A percentile compares a stretch with the other conserved stretches of the same genome.
Evolutionary conservation across 2,329 filamentous ascomycete species (phyloP).

Genomic region (Massarina eburnea): DNA sequence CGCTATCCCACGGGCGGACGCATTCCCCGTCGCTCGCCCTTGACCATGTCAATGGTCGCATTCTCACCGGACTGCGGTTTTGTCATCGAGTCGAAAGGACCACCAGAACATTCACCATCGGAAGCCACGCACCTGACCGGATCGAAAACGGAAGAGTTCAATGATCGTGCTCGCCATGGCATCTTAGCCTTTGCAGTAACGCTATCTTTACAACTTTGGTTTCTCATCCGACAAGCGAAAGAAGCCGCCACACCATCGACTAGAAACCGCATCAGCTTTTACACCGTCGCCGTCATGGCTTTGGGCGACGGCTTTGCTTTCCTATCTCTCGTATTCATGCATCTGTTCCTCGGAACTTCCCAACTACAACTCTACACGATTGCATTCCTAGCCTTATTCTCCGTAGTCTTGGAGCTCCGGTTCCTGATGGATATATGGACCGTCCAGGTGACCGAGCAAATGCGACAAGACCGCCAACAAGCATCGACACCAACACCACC

Average conservation of each 20-base stretch:
- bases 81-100: constrained; percentile 62
- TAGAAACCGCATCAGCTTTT: constrained; percentile 64
- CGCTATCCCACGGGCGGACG: constrained; percentile 61
- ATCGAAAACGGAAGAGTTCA: constrained; percentile 59
- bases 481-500: constrained; percentile 31
- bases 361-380: constrained; percentile 59
- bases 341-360: constrained; percentile 54
- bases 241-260: constrained; percentile 67
- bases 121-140: constrained; percentile 57
- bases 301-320: constrained; percentile 63
- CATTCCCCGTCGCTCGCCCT: constrained; percentile 52
- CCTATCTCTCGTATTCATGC: constrained; percentile 56
- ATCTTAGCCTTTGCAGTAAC: constrained; percentile 55
- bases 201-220: constrained; percentile 55
- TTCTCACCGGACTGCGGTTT: constrained; percentile 71
- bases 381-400: constrained; percentile 62
- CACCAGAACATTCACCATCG: constrained; percentile 55
- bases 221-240: constrained; percentile 64
- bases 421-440: constrained; percentile 70
- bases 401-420: constrained; percentile 64
- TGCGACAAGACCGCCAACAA: constrained; percentile 47
- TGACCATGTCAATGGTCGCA: constrained; percentile 61
- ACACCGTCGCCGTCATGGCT: constrained; percentile 63
- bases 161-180: constrained; percentile 54
- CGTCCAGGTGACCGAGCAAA: constrained; percentile 57